Evolutionary conservation across 176 grass and related monocot genomes (phyloP).

Genomic region (Thalia dealbata): DNA sequence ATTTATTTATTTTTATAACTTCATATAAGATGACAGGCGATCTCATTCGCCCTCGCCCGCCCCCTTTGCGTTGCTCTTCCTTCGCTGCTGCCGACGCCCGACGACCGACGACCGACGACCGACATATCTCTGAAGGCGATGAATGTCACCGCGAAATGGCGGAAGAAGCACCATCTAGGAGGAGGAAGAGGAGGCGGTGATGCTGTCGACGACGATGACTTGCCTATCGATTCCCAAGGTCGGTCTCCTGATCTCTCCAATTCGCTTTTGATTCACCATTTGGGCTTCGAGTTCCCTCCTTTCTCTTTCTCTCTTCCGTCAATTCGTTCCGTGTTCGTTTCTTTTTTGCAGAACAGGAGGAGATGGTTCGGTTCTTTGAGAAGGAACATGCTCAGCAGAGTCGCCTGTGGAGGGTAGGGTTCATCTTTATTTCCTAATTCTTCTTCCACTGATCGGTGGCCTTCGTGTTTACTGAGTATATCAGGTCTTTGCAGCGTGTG

Average conservation of each 20-base stretch:
- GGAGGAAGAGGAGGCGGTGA: constrained; percentile 26
- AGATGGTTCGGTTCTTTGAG: constrained; percentile 68
- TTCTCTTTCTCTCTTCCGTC: neutral
- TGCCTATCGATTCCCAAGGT: constrained; percentile 81
- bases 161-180: constrained; percentile 36
- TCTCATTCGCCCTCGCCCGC: neutral
- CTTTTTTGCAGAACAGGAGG: constrained; percentile 68
- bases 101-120: neutral
- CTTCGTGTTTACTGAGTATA: neutral
- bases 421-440: neutral
- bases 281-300: neutral
- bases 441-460: neutral
- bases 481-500: constrained; percentile 40
- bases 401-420: constrained; percentile 59
- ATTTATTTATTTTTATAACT: too few species aligned
- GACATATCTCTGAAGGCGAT: constrained; percentile 14
- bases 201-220: constrained; percentile 17
- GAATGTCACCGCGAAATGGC: constrained; percentile 49
- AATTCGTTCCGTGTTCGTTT: neutral
- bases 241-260: neutral
- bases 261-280: neutral
- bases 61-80: too few species aligned
- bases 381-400: constrained; percentile 56
- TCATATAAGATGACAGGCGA: neutral
- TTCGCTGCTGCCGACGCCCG: neutral